These are phyloP conservation scores for Bruguiera hainesii DNA, from an alignment of 441 rosid genomes.

Conservation along the genomic window DNA sequence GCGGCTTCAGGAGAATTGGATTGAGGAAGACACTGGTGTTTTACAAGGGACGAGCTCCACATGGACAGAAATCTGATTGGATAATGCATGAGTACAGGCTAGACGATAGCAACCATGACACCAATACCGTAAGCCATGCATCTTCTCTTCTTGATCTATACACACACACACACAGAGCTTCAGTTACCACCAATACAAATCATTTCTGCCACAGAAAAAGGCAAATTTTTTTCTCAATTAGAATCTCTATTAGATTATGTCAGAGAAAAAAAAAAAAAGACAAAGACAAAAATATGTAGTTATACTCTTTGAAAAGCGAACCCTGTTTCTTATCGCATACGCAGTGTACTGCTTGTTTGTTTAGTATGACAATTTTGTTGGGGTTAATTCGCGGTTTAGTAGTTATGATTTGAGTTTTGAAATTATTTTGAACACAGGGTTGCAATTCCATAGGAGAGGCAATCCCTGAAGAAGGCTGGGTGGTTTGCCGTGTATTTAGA, in stretches of 20 bases:
- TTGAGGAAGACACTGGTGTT: slow-evolving; percentile 91
- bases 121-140: slow-evolving; percentile 37
- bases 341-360: too few relatives aligned
- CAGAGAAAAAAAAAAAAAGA: too few relatives aligned
- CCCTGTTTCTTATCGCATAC: too few relatives aligned
- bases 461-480: slow-evolving; percentile 84
- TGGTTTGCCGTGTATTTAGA: slow-evolving; percentile 80
- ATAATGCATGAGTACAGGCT: slow-evolving; percentile 98
- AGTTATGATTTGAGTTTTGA: too few relatives aligned
- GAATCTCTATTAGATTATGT: too few relatives aligned
- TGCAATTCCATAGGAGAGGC: slow-evolving; percentile 47
- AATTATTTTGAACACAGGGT: slow-evolving; percentile 22
- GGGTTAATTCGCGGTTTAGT: too few relatives aligned
- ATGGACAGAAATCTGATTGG: slow-evolving; percentile 96
- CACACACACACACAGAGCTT: not conserved
- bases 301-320: too few relatives aligned
- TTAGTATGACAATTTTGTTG: too few relatives aligned
- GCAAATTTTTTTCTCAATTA: too few relatives aligned
- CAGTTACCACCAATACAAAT: not conserved
- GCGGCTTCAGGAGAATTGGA: slow-evolving; percentile 70
- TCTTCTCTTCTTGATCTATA: not conserved
- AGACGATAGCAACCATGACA: slow-evolving; percentile 41
- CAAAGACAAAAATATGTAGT: too few relatives aligned
- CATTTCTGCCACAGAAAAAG: too few relatives aligned
- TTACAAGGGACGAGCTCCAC: slow-evolving; percentile 93